Conservation (phyloP, 257 asterid genomes). For the Solanum bukasovii region DNA sequence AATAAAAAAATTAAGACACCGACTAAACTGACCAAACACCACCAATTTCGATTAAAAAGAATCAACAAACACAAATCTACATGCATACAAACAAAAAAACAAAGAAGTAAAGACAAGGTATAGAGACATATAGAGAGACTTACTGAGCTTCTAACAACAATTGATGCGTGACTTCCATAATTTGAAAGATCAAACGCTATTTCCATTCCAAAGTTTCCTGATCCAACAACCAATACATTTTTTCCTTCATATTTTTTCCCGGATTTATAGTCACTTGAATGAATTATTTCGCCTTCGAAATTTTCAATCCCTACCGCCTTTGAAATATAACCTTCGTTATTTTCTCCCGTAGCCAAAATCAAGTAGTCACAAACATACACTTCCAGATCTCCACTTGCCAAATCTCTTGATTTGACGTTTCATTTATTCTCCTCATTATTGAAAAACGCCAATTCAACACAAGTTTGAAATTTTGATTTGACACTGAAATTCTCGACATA, state of each 20-base stretch:
- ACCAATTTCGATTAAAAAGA: neutral
- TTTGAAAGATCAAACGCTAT: constrained; percentile 40
- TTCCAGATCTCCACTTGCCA: neutral
- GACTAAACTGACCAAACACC: neutral
- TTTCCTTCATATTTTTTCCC: constrained; percentile 6
- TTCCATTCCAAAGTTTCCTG: constrained; percentile 68
- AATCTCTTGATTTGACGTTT: constrained; percentile 13
- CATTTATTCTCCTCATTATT: constrained; percentile 4
- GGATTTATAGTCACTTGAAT: constrained; percentile 21
- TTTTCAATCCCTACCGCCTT: constrained; percentile 12
- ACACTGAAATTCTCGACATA: constrained; percentile 15
- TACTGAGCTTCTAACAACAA: constrained; percentile 36
- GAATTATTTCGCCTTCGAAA: constrained; percentile 28
- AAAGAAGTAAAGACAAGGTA: neutral
- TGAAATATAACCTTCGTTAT: constrained; percentile 26
- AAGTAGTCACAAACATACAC: constrained; percentile 15
- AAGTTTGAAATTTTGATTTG: constrained; percentile 1
- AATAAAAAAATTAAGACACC: neutral
- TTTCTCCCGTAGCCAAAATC: constrained; percentile 44
- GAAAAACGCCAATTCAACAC: constrained; percentile 15
- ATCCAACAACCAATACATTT: constrained; percentile 44
- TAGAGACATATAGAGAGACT: neutral
- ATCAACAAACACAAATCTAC: neutral
- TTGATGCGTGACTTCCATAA: constrained; percentile 30
- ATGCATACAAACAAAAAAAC: neutral